Base-by-base conservation (phyloP, 2,329 filamentous ascomycete species). In the Fusarium tjaetaba region DNA sequence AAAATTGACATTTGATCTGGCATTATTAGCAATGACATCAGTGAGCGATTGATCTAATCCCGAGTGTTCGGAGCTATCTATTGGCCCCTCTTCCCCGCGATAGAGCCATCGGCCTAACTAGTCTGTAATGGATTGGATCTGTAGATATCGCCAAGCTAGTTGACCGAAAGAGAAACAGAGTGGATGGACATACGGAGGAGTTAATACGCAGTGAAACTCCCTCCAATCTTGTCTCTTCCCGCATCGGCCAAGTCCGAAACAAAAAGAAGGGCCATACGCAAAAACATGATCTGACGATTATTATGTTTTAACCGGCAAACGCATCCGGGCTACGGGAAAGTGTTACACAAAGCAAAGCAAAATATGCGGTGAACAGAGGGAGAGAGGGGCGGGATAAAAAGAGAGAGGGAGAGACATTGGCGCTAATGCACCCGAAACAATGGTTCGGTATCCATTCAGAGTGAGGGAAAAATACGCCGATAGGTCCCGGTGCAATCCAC, bases 391-490 rank as follows among this genome's bases (percentile, higher is more conserved):
- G 28, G 28, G 14, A 15, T 10, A 6, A 48, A 34, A 32, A 36
- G 41, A 16, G 48, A 34, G 13, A 34, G 14, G 41, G n/a, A 58
- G 32, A 45, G n/a, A 58, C 30, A 41, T 26, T 28, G 22, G 34
- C 68, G 48, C 70, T 73, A 73, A 73, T 57, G 70, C 70, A 73
- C 71, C 71, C 71, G 70, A 72, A 72, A 72, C 70, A 71, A 70
- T 72, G 70, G 70, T 61, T 72, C 70, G 56, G 60, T 70, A 72
- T 30, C 48, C 65, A 61, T n/a, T 43, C 4, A 48, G 16, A 57
- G 46, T 18, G 28, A 13, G 45, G 7, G 15, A 10, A 49, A 56
- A 59, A 48, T 69, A 48, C 52, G 65, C 67, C 59, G 65, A 70
- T 38, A 18, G 46, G 52, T 32, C 53, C 41, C 30, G 45, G 45